Base-by-base conservation (phyloP, 345 rosid genomes). In the Aquilaria yunnanensis region DNA sequence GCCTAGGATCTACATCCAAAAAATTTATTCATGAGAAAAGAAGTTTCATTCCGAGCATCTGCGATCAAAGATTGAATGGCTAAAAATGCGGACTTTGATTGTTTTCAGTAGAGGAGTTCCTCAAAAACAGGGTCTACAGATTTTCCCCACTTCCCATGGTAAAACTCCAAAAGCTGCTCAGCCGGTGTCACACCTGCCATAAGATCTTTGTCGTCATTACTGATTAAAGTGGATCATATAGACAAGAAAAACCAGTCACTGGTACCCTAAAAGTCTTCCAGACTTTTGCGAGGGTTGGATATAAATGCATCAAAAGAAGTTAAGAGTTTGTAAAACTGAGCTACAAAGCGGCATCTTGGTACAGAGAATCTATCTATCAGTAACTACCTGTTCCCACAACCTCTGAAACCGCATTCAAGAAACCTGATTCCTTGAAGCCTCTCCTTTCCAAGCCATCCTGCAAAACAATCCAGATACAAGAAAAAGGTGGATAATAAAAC, bases 401-500 rank as follows among this genome's bases (percentile, higher is more conserved):
- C 68, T 90, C 92, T 51, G 76, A 61, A 31, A 94, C 88, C 62
- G 66, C 96, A 62, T 94, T 89, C 75, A 94, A 75, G 85, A 94
- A 90, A 9, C 93, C 89, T 0, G 82, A 66, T 81, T 94, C 99
- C 81, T 94, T 94, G 69, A 65, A 94, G 51, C 99, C 99, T 77
- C 97, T 78, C 33, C 96, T 86, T 78, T 94, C 96, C 73, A 94
- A 71, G 64, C 99, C 97, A 69, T 85, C 97, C 99, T 90, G 78
- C 70, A 75, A 60, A 60, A 66, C 57, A 60, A 32, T 41, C 60
- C 14, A 10, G 31, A 12, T 45, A 49, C 37, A 14, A 1, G 14
- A 45, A 56, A 5, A 23, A 49, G 14, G 3, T 33, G 37, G 54
- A 50, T 47, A 33, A 9, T 34, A 60, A 63, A 14, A 56, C 54